Conservation (phyloP, 2,329 filamentous ascomycete genomes). For the Trichophyton mentagrophytes region DNA sequence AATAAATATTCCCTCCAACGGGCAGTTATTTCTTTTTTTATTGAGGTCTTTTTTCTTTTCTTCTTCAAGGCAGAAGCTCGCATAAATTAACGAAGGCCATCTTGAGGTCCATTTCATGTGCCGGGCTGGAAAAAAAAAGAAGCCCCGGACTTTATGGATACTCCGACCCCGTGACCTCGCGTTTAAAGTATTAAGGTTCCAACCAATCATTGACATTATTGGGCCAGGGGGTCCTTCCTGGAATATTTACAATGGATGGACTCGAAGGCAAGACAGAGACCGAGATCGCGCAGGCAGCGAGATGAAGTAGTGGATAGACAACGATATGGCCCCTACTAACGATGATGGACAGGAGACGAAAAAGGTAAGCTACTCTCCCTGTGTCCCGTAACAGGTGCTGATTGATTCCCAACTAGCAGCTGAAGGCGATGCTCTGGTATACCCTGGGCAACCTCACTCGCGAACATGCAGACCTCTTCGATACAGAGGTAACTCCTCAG, state of each 20-base stretch:
- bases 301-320: neutral
- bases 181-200: too few relatives aligned
- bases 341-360: neutral
- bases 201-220: too few relatives aligned
- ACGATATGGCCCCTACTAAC: neutral
- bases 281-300: neutral
- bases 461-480: constrained; percentile 58
- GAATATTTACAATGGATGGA: too few relatives aligned
- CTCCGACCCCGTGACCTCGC: neutral
- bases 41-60: neutral
- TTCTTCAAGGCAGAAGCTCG: neutral
- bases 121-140: neutral
- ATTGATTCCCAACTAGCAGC: constrained; percentile 40
- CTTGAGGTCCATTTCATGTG: neutral
- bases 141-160: neutral
- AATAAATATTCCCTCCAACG: neutral
- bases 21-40: neutral
- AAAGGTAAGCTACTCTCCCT: neutral
- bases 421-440: constrained; percentile 78
- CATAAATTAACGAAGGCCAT: neutral
- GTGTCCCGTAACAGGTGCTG: too few relatives aligned
- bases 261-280: neutral
- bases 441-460: constrained; percentile 79
- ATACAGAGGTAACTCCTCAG: constrained; percentile 79
- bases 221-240: too few relatives aligned